phyloP scores from a whole-genome alignment of 257 asterid genomes.

The Leonotis leonurus region DNA sequence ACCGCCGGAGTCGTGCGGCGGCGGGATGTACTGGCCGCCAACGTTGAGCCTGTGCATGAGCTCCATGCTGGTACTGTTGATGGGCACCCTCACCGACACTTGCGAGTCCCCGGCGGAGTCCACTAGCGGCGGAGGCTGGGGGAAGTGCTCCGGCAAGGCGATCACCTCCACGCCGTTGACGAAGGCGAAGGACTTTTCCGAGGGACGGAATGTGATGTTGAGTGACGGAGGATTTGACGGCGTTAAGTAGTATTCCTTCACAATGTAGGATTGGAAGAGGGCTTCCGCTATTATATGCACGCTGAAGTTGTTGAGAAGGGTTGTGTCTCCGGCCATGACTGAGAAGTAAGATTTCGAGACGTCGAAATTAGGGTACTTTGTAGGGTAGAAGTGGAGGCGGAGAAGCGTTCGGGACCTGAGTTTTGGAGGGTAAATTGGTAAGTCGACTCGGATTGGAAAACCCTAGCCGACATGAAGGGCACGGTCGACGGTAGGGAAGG shows the following conservation, averaged over 20 bases:
- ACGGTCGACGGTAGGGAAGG: constrained; percentile 45
- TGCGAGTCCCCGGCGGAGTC: constrained; percentile 6
- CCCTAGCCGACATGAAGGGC: constrained; percentile 64
- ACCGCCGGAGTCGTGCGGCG: constrained; percentile 53
- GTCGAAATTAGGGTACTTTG: constrained; percentile 44
- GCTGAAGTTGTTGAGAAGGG: constrained; percentile 52
- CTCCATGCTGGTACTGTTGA: constrained; percentile 33
- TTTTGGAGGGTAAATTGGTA: constrained; percentile 45
- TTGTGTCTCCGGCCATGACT: constrained; percentile 32
- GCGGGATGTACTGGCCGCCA: constrained; percentile 56
- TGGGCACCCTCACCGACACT: constrained; percentile 26
- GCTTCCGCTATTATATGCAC: constrained; percentile 55
- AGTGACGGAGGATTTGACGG: constrained; percentile 23
- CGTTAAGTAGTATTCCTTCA: constrained; percentile 54
- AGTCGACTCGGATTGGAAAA: constrained; percentile 40
- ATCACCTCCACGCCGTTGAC: constrained; percentile 72
- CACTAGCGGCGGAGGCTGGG: constrained; percentile 28
- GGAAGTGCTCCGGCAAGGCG: constrained; percentile 38
- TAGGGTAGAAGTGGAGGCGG: constrained; percentile 66
- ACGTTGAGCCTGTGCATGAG: constrained; percentile 54
- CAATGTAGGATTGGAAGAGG: constrained; percentile 53
- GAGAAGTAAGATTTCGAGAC: constrained; percentile 49
- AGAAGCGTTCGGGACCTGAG: constrained; percentile 30
- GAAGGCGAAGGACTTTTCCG: constrained; percentile 44
- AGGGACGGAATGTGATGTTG: constrained; percentile 43